Conservation (phyloP, 2,329 filamentous ascomycete species). For the Cladosporium sp. region DNA sequence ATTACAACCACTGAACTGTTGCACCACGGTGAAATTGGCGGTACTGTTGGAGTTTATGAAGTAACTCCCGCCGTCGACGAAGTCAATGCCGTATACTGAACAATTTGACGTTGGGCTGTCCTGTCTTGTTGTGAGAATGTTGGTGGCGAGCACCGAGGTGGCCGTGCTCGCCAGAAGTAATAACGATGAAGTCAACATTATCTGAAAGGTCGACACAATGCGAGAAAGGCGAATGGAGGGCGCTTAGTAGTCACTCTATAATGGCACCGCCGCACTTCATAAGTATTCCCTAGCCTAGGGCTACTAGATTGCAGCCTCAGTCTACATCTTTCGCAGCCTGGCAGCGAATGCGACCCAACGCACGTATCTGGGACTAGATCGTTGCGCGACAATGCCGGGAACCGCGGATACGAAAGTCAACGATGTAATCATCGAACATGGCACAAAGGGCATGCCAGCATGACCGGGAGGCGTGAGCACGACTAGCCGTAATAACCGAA, state of each 20-base stretch:
- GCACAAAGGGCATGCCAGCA: neutral
- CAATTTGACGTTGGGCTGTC: constrained; percentile 21
- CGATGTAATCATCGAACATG: neutral
- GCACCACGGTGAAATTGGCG: constrained; percentile 24
- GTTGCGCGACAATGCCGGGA: neutral
- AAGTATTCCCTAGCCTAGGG: neutral
- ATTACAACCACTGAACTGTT: constrained; percentile 26
- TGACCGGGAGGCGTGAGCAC: neutral
- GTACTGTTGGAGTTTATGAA: constrained; percentile 26
- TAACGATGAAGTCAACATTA: neutral
- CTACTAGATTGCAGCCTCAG: neutral
- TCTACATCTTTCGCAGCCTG: neutral
- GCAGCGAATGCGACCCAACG: neutral
- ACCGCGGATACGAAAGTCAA: neutral
- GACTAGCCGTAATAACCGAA: neutral
- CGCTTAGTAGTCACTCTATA: neutral
- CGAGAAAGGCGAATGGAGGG: neutral
- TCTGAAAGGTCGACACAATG: neutral
- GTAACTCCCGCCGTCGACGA: constrained; percentile 25
- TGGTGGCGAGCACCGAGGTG: neutral
- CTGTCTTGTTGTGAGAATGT: constrained; percentile 2
- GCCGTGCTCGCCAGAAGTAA: neutral
- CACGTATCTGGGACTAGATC: neutral
- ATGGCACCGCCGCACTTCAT: neutral
- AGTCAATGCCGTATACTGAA: constrained; percentile 26